These are phyloP conservation scores for Flaveria linearis DNA, from an alignment of 129 eudicot genomes.

Conservation along the genomic window DNA sequence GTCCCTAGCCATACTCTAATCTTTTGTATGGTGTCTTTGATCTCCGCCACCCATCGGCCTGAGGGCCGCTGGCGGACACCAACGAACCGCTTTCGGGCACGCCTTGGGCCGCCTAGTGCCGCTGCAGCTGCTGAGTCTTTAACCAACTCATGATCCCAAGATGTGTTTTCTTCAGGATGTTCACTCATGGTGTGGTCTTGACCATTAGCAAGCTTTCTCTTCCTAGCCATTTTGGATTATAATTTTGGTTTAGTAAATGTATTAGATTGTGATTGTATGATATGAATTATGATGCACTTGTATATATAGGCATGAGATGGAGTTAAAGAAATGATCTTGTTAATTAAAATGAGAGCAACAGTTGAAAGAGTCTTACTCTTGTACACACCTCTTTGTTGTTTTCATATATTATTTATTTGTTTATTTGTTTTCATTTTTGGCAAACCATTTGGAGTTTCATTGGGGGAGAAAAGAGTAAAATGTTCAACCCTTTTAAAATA, in stretches of 20 bases:
- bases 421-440: constrained; percentile 25
- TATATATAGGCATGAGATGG: constrained; percentile 32
- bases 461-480: constrained; percentile 27
- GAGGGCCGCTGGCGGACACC: constrained; percentile 92
- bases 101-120: constrained; percentile 54
- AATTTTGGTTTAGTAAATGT: constrained; percentile 16
- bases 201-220: constrained; percentile 53
- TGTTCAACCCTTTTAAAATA: constrained; percentile 18
- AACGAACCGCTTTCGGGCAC: constrained; percentile 64
- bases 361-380: constrained; percentile 51
- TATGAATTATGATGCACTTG: constrained; percentile 28
- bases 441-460: constrained; percentile 47
- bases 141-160: constrained; percentile 52
- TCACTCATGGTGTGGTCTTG: constrained; percentile 29
- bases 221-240: constrained; percentile 52
- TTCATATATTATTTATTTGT: constrained; percentile 13
- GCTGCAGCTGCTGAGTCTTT: constrained; percentile 57
- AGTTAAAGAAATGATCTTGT: constrained; percentile 23
- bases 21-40: constrained; percentile 82
- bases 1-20: constrained; percentile 87
- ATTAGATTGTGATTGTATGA: constrained; percentile 16
- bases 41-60: constrained; percentile 87
- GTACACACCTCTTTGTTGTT: constrained; percentile 45
- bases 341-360: constrained; percentile 35
- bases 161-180: constrained; percentile 38